Evolutionary conservation across 179 eudicot species (phyloP), one percentile per base, ranked within the genome.

Genomic region (Amaranthus tricolor): DNA sequence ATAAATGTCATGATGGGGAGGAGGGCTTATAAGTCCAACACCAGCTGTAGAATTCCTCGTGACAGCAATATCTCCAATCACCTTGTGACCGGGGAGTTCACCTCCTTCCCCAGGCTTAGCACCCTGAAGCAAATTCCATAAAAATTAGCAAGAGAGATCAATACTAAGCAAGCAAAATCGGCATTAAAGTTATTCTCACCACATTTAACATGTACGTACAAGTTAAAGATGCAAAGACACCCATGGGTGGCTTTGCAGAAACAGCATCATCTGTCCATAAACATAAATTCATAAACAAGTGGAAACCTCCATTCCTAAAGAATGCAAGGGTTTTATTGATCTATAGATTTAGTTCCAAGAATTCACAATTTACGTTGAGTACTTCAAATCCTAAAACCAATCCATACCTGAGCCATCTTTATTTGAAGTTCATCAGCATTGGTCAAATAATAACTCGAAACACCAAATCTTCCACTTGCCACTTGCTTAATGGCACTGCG

Each of bases 91-190:
- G 16, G 99, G 98, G 72, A 94, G 93, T 81, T 96, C 99, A 81
- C 99, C 99, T 65, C 99, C 99, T 87, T 96, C 98, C 56, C 99
- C 99, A 8, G 99, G 99, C 86, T 96, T 96, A 52, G 99, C 99
- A 66, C 99, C 99, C 99, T 96, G 80, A 74, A 66, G 52, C 56
- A 57, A 79, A 72, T 10, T 45, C 57, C 73, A 77, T 71, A 68
- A 77, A 70, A 52, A 69, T 77, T 57, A 75, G 71, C 66, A 49
- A 68, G 59, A 17, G 7, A 60, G 65, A 68, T 66, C 40, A 54
- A 67, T 67, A 64, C 49, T 47, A 51, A 69, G 59, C 56, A 76
- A 78, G 71, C 75, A 55, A 81, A 75, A 71, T 15, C 47, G 75
- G 78, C 71, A 72, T 64, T 80, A 75, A 74, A 80, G 65, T 84